Percentiles rank a stretch among this genome's conserved stretches.
phyloP scores from a whole-genome alignment of 176 grass and related monocot genomes.

The Otatea glauca region DNA sequence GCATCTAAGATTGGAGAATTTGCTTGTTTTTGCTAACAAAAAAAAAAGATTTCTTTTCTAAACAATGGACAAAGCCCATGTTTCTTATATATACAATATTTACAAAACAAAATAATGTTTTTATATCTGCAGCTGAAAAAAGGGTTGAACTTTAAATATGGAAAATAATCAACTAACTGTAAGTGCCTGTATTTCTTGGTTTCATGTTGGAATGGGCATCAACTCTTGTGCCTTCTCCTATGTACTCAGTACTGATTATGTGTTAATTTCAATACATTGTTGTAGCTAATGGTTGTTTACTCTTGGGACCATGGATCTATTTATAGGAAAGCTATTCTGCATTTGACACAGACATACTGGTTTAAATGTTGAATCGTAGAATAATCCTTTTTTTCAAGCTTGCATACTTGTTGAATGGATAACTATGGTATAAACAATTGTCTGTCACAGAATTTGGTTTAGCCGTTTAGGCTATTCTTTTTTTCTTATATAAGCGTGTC shows the following conservation, averaged over 20 bases:
- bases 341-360: neutral
- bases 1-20: conserved; percentile 18
- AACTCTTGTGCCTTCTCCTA: neutral
- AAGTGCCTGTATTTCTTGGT: neutral
- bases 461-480: neutral
- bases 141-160: neutral
- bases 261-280: conserved; percentile 8
- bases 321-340: neutral
- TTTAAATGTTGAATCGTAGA: neutral
- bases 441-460: neutral
- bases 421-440: neutral
- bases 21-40: neutral
- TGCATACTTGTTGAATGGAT: neutral
- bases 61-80: neutral
- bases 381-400: neutral
- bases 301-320: neutral
- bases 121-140: neutral
- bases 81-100: neutral
- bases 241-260: neutral
- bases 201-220: neutral
- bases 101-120: neutral
- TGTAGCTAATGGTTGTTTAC: neutral
- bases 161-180: neutral
- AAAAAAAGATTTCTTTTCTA: neutral
- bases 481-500: neutral